These are phyloP conservation scores for Entomortierella parvispora DNA, from an alignment of 192 early-diverging fungal genomes.

Conservation along the genomic window DNA sequence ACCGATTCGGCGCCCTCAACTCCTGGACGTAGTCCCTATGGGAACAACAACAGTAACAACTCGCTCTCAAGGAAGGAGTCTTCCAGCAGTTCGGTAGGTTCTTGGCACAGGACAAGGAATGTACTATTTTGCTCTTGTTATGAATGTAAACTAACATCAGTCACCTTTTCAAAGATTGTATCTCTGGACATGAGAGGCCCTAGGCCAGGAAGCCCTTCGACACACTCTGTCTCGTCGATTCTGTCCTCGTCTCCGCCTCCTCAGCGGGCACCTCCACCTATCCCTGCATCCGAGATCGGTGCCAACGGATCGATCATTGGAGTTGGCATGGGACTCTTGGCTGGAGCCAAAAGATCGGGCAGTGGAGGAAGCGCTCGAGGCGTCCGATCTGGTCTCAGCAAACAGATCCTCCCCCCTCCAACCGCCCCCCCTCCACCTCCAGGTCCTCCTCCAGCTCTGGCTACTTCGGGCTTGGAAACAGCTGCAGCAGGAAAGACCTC, in stretches of 20 bases:
- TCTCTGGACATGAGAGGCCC: no score
- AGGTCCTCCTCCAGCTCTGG: constrained; percentile 22
- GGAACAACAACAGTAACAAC: not conserved
- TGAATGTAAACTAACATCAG: no score
- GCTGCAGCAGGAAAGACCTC: constrained; percentile 29
- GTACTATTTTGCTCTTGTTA: no score
- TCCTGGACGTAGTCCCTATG: no score
- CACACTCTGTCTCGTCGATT: constrained; percentile 20
- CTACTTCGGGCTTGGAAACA: not conserved
- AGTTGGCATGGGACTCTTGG: constrained; percentile 23
- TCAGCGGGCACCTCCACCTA: constrained; percentile 40
- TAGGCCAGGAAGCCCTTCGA: not conserved
- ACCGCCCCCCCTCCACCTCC: constrained; percentile 19
- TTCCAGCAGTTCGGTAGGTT: constrained; percentile 24
- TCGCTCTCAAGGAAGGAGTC: constrained; percentile 12
- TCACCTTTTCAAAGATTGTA: no score
- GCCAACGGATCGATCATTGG: not conserved
- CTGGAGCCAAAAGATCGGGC: constrained; percentile 29
- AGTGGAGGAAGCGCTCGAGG: constrained; percentile 37
- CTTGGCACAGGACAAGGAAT: constrained; percentile 12
- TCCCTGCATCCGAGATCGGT: constrained; percentile 10
- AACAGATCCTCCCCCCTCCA: constrained; percentile 29
- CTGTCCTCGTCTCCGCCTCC: constrained; percentile 39
- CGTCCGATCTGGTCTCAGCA: constrained; percentile 40
- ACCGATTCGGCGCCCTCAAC: no score